Evolutionary conservation across 2,329 filamentous ascomycete genomes (phyloP).

Genomic region (Lachnellula arida): DNA sequence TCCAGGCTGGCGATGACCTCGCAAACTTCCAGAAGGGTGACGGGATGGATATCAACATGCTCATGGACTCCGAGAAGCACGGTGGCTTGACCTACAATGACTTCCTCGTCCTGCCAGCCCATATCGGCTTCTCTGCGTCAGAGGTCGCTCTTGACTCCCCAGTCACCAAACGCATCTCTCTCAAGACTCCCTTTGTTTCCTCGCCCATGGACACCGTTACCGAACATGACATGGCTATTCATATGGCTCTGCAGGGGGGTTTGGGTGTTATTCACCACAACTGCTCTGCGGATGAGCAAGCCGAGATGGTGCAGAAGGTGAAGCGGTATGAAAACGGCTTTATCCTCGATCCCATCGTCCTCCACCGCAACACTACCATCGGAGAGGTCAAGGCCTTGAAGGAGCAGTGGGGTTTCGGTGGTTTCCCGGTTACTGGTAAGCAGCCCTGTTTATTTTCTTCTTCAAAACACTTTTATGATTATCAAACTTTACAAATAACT

Average conservation of each 20-base stretch:
- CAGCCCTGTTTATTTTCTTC: constrained; percentile 25
- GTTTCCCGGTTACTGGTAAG: constrained; percentile 98
- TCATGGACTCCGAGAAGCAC: constrained; percentile 87
- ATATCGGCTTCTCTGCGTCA: constrained; percentile 95
- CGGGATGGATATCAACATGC: constrained; percentile 79
- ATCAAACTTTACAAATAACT: constrained; percentile 84
- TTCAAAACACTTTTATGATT: constrained; percentile 61
- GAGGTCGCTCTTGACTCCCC: constrained; percentile 85
- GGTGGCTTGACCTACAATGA: constrained; percentile 98
- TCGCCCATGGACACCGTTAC: constrained; percentile 99
- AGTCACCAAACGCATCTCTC: constrained; percentile 88
- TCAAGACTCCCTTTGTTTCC: constrained; percentile 96
- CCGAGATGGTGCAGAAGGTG: constrained; percentile 98
- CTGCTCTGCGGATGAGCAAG: constrained; percentile 94
- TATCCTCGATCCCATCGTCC: constrained; percentile 92
- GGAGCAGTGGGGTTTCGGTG: constrained; percentile 97
- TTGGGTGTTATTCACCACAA: constrained; percentile 98
- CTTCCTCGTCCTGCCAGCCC: constrained; percentile 92
- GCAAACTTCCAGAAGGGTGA: constrained; percentile 76
- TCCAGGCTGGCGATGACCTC: constrained; percentile 68
- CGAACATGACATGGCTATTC: constrained; percentile 98
- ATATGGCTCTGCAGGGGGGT: constrained; percentile 86
- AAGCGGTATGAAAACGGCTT: constrained; percentile 99
- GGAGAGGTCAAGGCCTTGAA: constrained; percentile 88
- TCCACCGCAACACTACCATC: constrained; percentile 81